These are phyloP conservation scores for Colletotrichum sp. DNA, from an alignment of 2,329 filamentous ascomycete genomes.

Conservation along the genomic window DNA sequence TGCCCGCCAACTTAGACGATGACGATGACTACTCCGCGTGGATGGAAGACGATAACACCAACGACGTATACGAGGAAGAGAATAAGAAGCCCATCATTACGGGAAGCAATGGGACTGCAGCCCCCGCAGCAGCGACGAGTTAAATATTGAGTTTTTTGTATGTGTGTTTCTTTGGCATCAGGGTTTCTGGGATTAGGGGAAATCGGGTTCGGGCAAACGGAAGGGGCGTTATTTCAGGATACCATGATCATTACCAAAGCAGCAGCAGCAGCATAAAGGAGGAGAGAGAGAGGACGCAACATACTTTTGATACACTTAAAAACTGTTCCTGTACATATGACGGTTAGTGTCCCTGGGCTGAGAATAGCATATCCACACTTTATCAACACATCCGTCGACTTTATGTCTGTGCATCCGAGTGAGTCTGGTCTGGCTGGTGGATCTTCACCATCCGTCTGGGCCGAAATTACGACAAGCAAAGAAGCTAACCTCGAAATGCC, in stretches of 20 bases:
- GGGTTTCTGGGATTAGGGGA: not conserved
- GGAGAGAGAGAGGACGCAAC: not conserved
- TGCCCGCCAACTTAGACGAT: slow-evolving; percentile 24
- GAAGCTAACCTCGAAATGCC: not conserved
- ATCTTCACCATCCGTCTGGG: not conserved
- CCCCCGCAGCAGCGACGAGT: not conserved
- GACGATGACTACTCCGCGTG: slow-evolving; percentile 41
- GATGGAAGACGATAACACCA: slow-evolving; percentile 27
- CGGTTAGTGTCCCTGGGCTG: not conserved
- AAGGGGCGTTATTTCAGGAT: not conserved
- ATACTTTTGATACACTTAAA: not conserved
- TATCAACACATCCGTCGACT: not conserved
- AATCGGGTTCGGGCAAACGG: not conserved
- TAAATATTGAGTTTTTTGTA: not conserved
- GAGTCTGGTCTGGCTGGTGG: not conserved
- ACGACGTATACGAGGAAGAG: not conserved
- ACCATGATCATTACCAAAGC: not conserved
- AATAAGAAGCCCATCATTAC: not conserved
- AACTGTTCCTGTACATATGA: not conserved
- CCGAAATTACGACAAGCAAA: not conserved
- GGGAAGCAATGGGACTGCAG: not conserved
- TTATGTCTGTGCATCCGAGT: not conserved
- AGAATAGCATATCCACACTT: not conserved
- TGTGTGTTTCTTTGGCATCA: not conserved
- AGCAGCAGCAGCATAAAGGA: not conserved